These are phyloP conservation scores for Pseudonitzschia delicatissima DNA, from an alignment of 108 stramenopile species.

Conservation along the genomic window DNA sequence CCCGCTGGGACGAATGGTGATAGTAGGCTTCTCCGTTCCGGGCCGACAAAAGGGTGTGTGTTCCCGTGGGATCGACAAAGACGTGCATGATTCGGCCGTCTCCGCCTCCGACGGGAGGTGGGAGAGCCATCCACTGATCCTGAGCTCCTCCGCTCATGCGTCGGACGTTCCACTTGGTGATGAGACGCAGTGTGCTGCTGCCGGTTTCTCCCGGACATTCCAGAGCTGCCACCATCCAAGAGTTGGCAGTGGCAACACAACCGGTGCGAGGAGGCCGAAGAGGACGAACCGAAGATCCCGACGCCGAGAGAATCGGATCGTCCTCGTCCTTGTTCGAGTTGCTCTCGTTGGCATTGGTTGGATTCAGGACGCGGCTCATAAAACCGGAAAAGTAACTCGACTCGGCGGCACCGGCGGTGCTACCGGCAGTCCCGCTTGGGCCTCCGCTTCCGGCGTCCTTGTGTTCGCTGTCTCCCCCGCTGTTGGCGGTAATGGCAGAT, in stretches of 20 bases:
- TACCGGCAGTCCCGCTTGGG: not conserved
- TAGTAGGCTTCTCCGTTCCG: conserved; percentile 81
- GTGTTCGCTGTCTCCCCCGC: conserved; percentile 4
- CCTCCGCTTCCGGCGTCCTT: not conserved
- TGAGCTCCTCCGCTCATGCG: conserved; percentile 35
- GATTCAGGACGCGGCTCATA: conserved; percentile 54
- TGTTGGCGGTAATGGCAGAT: not conserved
- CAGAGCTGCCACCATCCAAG: conserved; percentile 80
- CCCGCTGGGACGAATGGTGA: conserved; percentile 55
- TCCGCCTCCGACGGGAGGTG: conserved; percentile 35
- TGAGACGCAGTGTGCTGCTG: conserved; percentile 33
- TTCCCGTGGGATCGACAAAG: conserved; percentile 83
- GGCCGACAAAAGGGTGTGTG: conserved; percentile 72
- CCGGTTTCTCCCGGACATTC: conserved; percentile 43
- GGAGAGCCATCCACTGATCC: conserved; percentile 45
- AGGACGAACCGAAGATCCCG: conserved; percentile 33
- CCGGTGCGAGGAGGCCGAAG: conserved; percentile 56
- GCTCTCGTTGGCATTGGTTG: conserved; percentile 17
- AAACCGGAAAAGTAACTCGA: conserved; percentile 42
- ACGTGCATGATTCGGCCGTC: conserved; percentile 60
- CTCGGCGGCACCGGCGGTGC: conserved; percentile 16
- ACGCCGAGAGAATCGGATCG: not conserved
- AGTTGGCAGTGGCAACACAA: conserved; percentile 78
- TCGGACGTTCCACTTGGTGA: conserved; percentile 61
- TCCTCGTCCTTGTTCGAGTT: conserved; percentile 14